Evolutionary conservation across 2,329 filamentous ascomycete genomes (phyloP).

Genomic region (Xylaria sp.): DNA sequence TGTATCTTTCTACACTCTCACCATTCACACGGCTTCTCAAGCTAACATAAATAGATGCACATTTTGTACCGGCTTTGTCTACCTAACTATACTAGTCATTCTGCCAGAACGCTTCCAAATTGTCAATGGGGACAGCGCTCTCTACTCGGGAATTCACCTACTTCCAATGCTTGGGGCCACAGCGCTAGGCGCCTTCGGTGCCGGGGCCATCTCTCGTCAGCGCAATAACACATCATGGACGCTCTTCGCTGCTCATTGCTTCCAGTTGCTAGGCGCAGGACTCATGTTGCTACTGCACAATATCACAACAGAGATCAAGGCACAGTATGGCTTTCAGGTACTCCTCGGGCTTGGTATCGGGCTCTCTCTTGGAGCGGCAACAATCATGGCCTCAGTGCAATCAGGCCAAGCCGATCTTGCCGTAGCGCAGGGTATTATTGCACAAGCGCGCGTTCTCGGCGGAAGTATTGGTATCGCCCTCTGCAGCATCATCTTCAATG

Average conservation of each 20-base stretch:
- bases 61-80: conserved; percentile 66
- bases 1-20: conserved; percentile 38
- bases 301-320: conserved; percentile 49
- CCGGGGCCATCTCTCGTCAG: conserved; percentile 63
- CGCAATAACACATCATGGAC: conserved; percentile 64
- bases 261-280: conserved; percentile 64
- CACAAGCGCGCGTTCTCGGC: conserved; percentile 68
- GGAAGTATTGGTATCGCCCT: conserved; percentile 67
- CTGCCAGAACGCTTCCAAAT: conserved; percentile 71
- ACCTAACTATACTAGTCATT: conserved; percentile 66
- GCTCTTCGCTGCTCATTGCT: conserved; percentile 58
- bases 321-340: conserved; percentile 64
- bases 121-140: conserved; percentile 62
- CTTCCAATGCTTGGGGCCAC: conserved; percentile 67
- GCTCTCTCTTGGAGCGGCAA: conserved; percentile 65
- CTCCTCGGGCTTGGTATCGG: conserved; percentile 69
- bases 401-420: conserved; percentile 61
- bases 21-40: neutral
- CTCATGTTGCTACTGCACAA: conserved; percentile 58
- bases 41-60: conserved; percentile 57
- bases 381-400: conserved; percentile 66
- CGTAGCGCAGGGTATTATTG: conserved; percentile 67
- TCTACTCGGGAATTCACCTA: conserved; percentile 66
- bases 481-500: conserved; percentile 68
- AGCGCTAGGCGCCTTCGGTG: conserved; percentile 65